Base-by-base conservation (phyloP, 2,329 filamentous ascomycete species). In the Chaetothyriales sp. region DNA sequence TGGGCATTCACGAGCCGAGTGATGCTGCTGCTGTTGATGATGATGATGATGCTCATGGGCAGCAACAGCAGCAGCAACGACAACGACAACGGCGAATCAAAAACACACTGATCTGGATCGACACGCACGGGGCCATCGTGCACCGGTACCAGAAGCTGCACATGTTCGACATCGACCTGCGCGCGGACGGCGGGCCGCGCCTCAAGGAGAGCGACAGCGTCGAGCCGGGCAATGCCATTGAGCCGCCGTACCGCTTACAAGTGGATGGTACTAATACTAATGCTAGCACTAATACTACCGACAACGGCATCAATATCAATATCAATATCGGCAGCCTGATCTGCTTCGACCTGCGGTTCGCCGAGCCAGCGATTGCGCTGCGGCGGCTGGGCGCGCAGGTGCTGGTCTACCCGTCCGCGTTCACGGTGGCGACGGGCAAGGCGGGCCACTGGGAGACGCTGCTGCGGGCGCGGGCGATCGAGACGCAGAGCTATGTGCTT, bases 261-360 rank as follows among this genome's bases (percentile, higher is more conserved):
- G n/a, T n/a, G 22, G 6, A 3, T 25, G 69, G 78, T n/a, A 85
- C 82, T 0, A 5, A 19, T 2, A 18, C 18, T 18, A n/a, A 22
- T 2, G 18, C 25, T 18, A n/a, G n/a, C 3, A 25, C 22, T 25
- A 15, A 39, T 4, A 15, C 32, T 5, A 12, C 3, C 10, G 32
- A 39, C 32, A 15, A 39, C 9, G 68, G 78, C 0, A 64, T 94
- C 9, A 89, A 89, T 12, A 39, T 6, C 22, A 25, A 6, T 6
- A 25, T 25, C 22, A 79, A 78, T 36, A 74, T 95, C 18, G 90
- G 87, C 18, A 73, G 83, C 54, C 74, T 84, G 49, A 93, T 95
- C 55, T 95, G 90, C 69, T 95, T 95, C 65, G 90, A 95, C 72
- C 68, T 95, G 55, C 79, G 88, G 1, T 94, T 92, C 63, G 79